Conservation (phyloP, 345 rosid genomes). For the Eucalyptus regnans region DNA sequence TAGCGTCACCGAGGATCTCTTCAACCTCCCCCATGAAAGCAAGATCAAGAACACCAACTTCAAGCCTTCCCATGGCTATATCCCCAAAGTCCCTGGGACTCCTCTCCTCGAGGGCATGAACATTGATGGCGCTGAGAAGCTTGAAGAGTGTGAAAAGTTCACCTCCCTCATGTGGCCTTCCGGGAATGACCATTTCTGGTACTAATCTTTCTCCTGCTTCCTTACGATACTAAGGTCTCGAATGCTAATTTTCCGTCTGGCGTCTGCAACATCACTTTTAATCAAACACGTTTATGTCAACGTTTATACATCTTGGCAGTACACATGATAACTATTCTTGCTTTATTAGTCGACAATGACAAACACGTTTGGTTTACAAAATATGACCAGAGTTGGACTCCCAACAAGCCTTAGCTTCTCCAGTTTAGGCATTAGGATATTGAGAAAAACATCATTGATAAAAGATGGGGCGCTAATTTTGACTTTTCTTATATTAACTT, state of each 20-base stretch:
- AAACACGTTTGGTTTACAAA: neutral
- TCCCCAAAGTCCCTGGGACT: slow-evolving; percentile 11
- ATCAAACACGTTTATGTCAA: neutral
- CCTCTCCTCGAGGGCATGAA: slow-evolving; percentile 37
- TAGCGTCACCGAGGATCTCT: no score
- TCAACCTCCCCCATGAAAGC: no score
- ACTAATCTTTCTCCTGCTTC: neutral
- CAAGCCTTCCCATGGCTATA: slow-evolving; percentile 20
- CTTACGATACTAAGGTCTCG: neutral
- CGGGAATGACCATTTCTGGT: slow-evolving; percentile 32
- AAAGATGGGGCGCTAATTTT: neutral
- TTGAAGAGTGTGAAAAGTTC: slow-evolving; percentile 16
- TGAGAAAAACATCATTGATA: neutral
- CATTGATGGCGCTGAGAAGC: slow-evolving; percentile 7
- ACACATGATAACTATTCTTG: neutral
- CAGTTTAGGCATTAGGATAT: neutral
- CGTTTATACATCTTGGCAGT: neutral
- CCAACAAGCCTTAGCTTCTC: neutral
- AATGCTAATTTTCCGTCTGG: neutral
- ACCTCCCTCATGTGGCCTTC: neutral
- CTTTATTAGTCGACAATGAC: neutral
- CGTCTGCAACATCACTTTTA: neutral
- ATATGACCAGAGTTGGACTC: neutral
- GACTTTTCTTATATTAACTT: neutral
- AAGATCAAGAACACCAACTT: no score